A percentile compares a stretch with the other conserved stretches of the same genome.
Evolutionary conservation across 768 basidiomycete genomes (phyloP).

Genomic region (Lactarius hatsudake): DNA sequence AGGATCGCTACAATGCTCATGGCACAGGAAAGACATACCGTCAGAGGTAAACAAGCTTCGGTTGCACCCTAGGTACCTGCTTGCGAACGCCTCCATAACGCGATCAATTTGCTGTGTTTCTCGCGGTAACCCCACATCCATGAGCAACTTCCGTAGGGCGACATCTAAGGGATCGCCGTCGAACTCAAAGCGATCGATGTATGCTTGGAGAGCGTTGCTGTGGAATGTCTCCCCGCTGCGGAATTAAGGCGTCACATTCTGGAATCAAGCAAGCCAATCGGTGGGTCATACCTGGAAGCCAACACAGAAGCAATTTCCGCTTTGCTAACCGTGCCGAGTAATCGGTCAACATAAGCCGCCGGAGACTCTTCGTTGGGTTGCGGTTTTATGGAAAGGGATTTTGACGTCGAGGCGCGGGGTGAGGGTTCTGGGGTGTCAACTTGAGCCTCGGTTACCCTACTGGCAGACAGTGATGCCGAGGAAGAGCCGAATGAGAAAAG

Average conservation of each 20-base stretch:
- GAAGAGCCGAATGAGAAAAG: slow-evolving; percentile 52
- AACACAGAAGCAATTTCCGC: slow-evolving; percentile 77
- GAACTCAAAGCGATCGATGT: slow-evolving; percentile 79
- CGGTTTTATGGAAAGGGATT: slow-evolving; percentile 51
- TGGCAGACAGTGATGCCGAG: slow-evolving; percentile 34
- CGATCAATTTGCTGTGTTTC: slow-evolving; percentile 99
- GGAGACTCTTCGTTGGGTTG: slow-evolving; percentile 60
- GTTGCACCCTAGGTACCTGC: slow-evolving; percentile 80
- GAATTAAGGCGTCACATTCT: slow-evolving; percentile 6
- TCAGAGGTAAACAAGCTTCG: slow-evolving; percentile 72
- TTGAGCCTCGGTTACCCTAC: slow-evolving; percentile 25
- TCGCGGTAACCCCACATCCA: slow-evolving; percentile 87
- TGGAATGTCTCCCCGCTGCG: slow-evolving; percentile 71
- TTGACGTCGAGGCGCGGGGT: slow-evolving; percentile 46
- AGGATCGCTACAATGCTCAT: slow-evolving; percentile 3
- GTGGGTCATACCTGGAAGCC: slow-evolving; percentile 64
- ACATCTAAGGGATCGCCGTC: slow-evolving; percentile 81
- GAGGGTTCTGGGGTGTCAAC: slow-evolving; percentile 37
- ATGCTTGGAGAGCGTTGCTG: slow-evolving; percentile 60
- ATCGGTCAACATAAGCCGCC: slow-evolving; percentile 62
- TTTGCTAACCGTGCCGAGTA: slow-evolving; percentile 64
- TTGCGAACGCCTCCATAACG: slow-evolving; percentile 93
- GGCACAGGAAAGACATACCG: slow-evolving; percentile 44
- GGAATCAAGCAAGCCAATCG: slow-evolving; percentile 3
- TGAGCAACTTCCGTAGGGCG: slow-evolving; percentile 82